These are phyloP conservation scores for Auriscalpium orientale DNA, from an alignment of 768 basidiomycete species.

Conservation along the genomic window DNA sequence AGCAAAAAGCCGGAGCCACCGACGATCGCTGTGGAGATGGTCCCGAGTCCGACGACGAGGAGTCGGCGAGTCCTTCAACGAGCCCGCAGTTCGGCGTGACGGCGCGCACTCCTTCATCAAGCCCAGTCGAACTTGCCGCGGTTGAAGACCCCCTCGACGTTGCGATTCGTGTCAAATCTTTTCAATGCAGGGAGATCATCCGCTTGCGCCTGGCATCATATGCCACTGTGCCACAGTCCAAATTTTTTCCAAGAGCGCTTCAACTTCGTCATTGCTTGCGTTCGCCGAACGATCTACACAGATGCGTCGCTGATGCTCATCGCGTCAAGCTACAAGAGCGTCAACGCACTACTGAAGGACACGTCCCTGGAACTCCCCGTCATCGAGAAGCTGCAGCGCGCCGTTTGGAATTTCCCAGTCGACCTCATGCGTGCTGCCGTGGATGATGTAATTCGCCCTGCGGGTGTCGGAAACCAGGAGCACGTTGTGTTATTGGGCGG, in stretches of 20 bases:
- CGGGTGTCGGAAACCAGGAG: constrained; percentile 4
- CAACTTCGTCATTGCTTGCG: constrained; percentile 27
- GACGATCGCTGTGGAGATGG: neutral
- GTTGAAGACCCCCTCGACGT: constrained; percentile 8
- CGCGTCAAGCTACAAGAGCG: constrained; percentile 26
- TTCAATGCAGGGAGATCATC: constrained; percentile 26
- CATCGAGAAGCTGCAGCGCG: neutral
- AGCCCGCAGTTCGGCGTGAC: neutral
- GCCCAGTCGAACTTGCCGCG: neutral
- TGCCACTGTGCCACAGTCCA: constrained; percentile 24
- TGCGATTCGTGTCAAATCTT: constrained; percentile 26
- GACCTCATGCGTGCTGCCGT: neutral
- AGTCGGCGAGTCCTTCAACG: no score
- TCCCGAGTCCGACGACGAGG: neutral
- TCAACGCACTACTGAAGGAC: constrained; percentile 2
- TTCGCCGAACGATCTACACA: constrained; percentile 30
- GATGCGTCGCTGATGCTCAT: constrained; percentile 31
- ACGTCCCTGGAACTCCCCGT: neutral
- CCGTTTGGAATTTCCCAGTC: neutral
- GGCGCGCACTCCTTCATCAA: no score
- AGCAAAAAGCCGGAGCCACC: neutral
- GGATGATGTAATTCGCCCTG: neutral
- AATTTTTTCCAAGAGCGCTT: constrained; percentile 27
- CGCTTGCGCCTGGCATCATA: constrained; percentile 27
- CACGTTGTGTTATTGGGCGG: constrained; percentile 27